These are phyloP conservation scores for Fusarium humuli DNA, from an alignment of 2,329 filamentous ascomycete genomes.

Conservation along the genomic window DNA sequence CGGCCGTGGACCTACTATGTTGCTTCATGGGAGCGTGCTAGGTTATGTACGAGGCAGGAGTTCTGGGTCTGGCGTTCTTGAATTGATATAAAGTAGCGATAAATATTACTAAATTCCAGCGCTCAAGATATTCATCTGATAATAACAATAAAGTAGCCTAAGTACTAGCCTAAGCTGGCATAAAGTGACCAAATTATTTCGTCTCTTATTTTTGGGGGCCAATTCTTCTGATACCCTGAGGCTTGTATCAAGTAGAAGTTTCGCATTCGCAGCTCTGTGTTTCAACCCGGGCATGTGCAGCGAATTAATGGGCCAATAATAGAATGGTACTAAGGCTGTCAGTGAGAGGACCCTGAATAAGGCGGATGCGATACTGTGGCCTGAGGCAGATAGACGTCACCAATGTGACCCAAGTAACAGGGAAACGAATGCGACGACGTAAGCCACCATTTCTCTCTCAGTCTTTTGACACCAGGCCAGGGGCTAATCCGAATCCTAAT, in stretches of 20 bases:
- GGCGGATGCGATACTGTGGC: neutral
- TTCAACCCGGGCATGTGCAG: neutral
- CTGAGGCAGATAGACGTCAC: constrained; percentile 30
- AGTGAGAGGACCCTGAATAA: constrained; percentile 22
- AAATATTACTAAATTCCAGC: neutral
- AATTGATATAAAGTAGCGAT: constrained; percentile 2
- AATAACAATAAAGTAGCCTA: neutral
- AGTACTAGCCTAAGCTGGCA: neutral
- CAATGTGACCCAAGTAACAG: constrained; percentile 6
- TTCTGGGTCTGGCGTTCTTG: neutral
- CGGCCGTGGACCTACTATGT: neutral
- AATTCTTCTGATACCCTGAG: neutral
- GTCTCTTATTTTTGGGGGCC: neutral
- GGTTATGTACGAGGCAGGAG: neutral
- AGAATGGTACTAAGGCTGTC: neutral
- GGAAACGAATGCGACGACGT: constrained; percentile 31
- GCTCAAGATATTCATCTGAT: constrained; percentile 9
- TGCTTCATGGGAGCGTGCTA: neutral
- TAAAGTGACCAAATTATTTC: neutral
- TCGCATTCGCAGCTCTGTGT: neutral
- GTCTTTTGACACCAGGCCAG: constrained; percentile 5
- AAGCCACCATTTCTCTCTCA: constrained; percentile 33
- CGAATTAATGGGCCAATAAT: constrained; percentile 1
- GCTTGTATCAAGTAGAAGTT: neutral
- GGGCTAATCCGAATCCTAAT: constrained; percentile 4